Base-by-base conservation (phyloP, 2,329 filamentous ascomycete genomes). In the Microdochium paspali region DNA sequence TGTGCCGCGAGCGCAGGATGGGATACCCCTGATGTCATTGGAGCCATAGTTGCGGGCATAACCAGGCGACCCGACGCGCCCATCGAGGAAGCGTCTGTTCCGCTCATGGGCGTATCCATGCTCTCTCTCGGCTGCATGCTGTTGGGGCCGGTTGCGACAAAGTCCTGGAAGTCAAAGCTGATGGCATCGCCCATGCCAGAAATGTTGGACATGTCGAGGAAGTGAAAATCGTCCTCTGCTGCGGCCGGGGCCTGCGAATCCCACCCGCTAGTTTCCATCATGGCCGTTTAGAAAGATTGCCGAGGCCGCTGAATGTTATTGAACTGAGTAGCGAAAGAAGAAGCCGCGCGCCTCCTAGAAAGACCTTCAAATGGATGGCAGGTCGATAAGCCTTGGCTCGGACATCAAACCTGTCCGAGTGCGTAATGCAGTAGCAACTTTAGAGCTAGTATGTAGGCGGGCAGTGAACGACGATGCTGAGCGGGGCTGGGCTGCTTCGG, bases 201-300 rank as follows among this genome's bases (percentile, higher is more conserved):
- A 68, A 82, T 78, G 55, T 65, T 66, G 49, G 71, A 74, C 69
- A 84, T 76, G 53, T 82, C 74, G 51, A 84, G 69, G 49, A 82
- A 83, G 54, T 83, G 73, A 58, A 84, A 82, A 32, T 82, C 79
- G 60, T 83, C 79, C 44, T 82, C 79, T 45, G 69, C 60, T 5
- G 69, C 55, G 24, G 73, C 66, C 62, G 80, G 68, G 49, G 69
- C 67, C 56, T 79, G 75, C 55, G 80, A 77, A 58, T 79, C 45
- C 70, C 68, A 54, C 23, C 42, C 24, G 74, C 73, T 80, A 79
- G 83, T 51, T 64, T 61, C 68, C 74, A 80, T 79, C 67, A 71
- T 76, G 62, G 60, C 61, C 57, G 65, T 60, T 32, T 23, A 3
- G 6, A 13, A 25, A 3, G 23, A 25, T 21, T 5, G 35, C 4